Evolutionary conservation across 805 yeast species (phyloP).

Genomic region (Sugiyamaella lignohabitans): DNA sequence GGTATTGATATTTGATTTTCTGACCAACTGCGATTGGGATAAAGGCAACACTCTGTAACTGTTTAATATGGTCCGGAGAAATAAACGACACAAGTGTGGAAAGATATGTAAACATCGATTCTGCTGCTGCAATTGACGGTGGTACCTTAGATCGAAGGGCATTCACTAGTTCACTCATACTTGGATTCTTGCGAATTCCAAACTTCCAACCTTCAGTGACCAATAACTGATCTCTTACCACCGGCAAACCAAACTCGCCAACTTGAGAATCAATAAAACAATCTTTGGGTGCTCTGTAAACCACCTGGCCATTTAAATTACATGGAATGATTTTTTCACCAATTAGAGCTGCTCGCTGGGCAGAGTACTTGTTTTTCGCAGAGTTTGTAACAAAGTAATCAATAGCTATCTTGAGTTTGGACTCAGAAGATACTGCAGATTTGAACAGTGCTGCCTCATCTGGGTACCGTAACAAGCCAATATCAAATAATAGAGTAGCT

Average conservation of each 20-base stretch:
- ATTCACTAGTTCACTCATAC: constrained; percentile 17
- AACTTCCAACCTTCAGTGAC: constrained; percentile 27
- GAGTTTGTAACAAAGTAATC: constrained; percentile 26
- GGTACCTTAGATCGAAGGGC: constrained; percentile 24
- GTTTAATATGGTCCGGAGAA: constrained; percentile 14
- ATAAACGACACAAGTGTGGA: constrained; percentile 24
- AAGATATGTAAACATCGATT: constrained; percentile 28
- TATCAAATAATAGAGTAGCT: constrained; percentile 25
- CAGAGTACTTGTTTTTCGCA: constrained; percentile 21
- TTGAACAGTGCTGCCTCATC: constrained; percentile 21
- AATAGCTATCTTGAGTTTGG: constrained; percentile 22
- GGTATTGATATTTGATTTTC: constrained; percentile 17
- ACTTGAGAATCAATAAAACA: constrained; percentile 24
- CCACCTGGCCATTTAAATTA: constrained; percentile 8
- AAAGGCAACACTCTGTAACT: constrained; percentile 19
- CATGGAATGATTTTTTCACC: constrained; percentile 21
- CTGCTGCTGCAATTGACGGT: constrained; percentile 16
- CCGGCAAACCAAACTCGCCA: constrained; percentile 27
- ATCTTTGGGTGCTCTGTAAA: constrained; percentile 17
- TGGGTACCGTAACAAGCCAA: constrained; percentile 31
- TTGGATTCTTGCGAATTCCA: constrained; percentile 29
- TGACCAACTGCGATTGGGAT: constrained; percentile 30
- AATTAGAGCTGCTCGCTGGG: constrained; percentile 1
- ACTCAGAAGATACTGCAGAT: constrained; percentile 7
- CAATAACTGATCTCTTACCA: constrained; percentile 19